Evolutionary conservation across 2,329 filamentous ascomycete genomes (phyloP), one percentile per base, ranked within the genome.

Genomic region (Cryphonectria nitschkei): DNA sequence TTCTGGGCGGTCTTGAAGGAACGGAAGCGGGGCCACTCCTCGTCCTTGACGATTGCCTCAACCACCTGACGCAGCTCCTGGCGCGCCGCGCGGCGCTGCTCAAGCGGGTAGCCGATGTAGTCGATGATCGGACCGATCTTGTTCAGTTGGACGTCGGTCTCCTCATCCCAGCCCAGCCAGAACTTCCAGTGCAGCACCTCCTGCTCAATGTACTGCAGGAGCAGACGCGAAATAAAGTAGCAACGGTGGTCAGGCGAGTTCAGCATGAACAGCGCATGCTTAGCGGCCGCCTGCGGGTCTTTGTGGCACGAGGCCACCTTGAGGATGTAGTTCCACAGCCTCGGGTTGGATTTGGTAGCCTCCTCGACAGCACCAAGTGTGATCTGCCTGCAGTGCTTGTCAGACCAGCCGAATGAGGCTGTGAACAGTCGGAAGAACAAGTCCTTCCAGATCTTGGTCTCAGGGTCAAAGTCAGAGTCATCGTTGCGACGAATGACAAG

Each of bases 181-280:
- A 78, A 76, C 32, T 79, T 75, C 3, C 78, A 58, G 16, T 70
- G 74, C 72, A 82, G 77, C 54, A 84, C 76, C 22, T 80, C 74
- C 37, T 78, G 74, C 26, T 80, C 73, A 5, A 82, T 75, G 68
- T 81, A 83, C 34, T 80, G 77, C 26, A 81, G 70, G 1, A 81
- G 68, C 58, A 84, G 77, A 56, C 82, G 78, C 69, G 80, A 77
- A n/a, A 83, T 73, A 52, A 83, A 80, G 73, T 77, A 81, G 2
- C 73, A 71, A 22, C 82, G 78, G 2, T 76, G 74, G 4, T 72
- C 72, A 5, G 71, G 69, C 68, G 81, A 77, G n/a, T 74, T 72
- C 0, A 84, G 74, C 13, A 84, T 76, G 56, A 74, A 76, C 60
- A 76, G 72, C 0, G 79, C 76, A 65, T 82, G 78, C 16, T 75